Base-by-base conservation (phyloP, 495 filamentous ascomycete genomes). In the Annulohypoxylon maeteangense region DNA sequence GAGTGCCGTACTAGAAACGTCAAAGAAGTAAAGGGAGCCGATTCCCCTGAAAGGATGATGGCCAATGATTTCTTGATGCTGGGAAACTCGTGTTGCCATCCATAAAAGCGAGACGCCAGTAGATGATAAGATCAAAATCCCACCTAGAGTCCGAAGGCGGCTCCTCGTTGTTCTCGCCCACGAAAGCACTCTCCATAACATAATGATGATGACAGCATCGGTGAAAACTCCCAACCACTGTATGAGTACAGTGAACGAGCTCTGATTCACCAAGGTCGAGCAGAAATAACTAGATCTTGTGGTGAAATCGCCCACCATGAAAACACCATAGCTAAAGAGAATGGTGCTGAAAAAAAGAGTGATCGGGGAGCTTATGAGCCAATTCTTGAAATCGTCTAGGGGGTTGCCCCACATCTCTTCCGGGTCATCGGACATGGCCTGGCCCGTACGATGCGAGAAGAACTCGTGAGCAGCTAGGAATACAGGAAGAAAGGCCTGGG, bases 131-230 rank as follows among this genome's bases (percentile, higher is more conserved):
- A 81, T 18, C 27, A 83, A 54, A 11, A 84, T 78, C n/a, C 62
- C 70, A 23, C 79, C 75, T 12, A 85, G 68, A 7, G 76, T 80
- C 38, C 72, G 78, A 25, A 86, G 72, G 4, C 81, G 79, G 36
- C 66, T 71, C 53, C 78, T 82, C 20, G 80, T 82, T 0, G 83
- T 83, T 40, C 82, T 72, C 6, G 79, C 69, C 82, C 82, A 84
- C 40, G 81, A 80, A n/a, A 86, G 74, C 10, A 84, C 75, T 12
- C 82, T 80, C 82, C 83, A 85, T 4, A 71, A 20, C 20, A 82
- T 63, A 20, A 82, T 69, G 56, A 79, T 60, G 63, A 85, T 80
- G 56, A 69, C 44, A 7, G 78, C 76, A 62, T 86, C 83, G 25
- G 80, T 73, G 20, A 80, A 38, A n/a, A 86, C 70, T 16, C 81